A percentile compares a stretch with the other conserved stretches of the same genome.
phyloP scores from a whole-genome alignment of 257 asterid species.

The Echites panduratus region DNA sequence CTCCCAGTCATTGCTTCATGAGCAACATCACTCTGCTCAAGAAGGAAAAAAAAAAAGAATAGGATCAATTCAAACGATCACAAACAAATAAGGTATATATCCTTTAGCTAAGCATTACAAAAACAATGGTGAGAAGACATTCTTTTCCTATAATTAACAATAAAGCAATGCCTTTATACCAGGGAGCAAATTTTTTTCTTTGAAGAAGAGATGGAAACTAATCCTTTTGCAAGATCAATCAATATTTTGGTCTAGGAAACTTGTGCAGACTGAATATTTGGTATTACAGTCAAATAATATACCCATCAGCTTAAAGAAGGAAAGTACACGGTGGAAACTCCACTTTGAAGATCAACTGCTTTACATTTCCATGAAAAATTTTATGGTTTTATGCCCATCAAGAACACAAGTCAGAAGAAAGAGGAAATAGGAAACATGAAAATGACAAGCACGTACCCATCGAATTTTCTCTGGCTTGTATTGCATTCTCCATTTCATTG shows the following conservation, averaged over 20 bases:
- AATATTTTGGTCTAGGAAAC: not conserved
- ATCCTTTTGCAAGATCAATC: not conserved
- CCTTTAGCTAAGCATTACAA: not conserved
- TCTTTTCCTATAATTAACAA: not conserved
- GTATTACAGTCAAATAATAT: not conserved
- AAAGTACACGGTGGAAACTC: not conserved
- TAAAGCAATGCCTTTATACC: not conserved
- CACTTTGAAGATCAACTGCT: not conserved
- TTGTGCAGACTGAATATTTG: not conserved
- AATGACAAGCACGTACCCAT: constrained; percentile 41
- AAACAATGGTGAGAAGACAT: not conserved
- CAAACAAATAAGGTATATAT: not conserved
- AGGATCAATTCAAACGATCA: not conserved
- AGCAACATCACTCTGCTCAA: constrained; percentile 48
- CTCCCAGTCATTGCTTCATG: constrained; percentile 51
- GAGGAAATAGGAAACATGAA: not conserved
- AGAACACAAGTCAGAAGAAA: not conserved
- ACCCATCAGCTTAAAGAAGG: too few relatives aligned
- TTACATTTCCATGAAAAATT: not conserved
- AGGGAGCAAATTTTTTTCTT: not conserved
- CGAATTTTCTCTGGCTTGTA: constrained; percentile 51
- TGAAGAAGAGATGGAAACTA: not conserved
- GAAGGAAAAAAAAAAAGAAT: not conserved
- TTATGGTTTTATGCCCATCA: not conserved
- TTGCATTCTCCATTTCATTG: constrained; percentile 52